Base-by-base conservation (phyloP, 768 basidiomycete species). In the Amanita brunnescens region DNA sequence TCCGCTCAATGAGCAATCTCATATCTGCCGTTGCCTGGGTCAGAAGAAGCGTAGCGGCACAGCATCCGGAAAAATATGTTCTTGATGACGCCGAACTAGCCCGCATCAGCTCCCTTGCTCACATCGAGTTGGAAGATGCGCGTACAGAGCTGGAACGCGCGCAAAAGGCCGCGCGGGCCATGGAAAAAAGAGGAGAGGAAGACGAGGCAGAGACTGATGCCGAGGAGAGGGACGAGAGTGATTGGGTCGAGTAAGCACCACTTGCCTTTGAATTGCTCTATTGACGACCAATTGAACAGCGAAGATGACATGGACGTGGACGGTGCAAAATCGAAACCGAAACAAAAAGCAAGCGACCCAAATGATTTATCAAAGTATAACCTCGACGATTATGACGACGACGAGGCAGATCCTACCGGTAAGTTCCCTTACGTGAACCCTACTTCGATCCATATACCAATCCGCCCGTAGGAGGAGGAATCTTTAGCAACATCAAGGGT, bases 401-500 rank as follows among this genome's bases (percentile, higher is more conserved):
- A 95, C 59, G 78, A 67, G 21, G 55, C 55, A 13, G 64, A 64
- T 57, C 49, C 67, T 20, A 57, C 61, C 37, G 60, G 72, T 74
- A 20, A 51, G 67, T 45, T 49, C 55, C 14, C 37, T n/a, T 33
- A 34, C 52, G 35, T 23, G 49, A 23, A 43, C n/a, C 5, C 26
- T 16, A 10, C 54, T 40, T 32, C 26, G 45, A 47, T 20, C 30
- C 23, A 53, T 53, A 34, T 49, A 13, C 43, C 43, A 42, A 44
- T 8, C 13, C 13, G 13, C 5, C 21, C 20, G 21, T 39, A 51
- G 50, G 50, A n/a, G 50, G 49, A 55, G 87, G 93, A 34, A 87
- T 88, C 14, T 99, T 99, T 69, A 91, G 86, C 65, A 94, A 91
- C 60, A 91, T 98, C 67, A 95, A 96, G 63, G 95, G 94, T 14